phyloP scores from a whole-genome alignment of 148 eudicot species.

The Dianthus caryophyllus region DNA sequence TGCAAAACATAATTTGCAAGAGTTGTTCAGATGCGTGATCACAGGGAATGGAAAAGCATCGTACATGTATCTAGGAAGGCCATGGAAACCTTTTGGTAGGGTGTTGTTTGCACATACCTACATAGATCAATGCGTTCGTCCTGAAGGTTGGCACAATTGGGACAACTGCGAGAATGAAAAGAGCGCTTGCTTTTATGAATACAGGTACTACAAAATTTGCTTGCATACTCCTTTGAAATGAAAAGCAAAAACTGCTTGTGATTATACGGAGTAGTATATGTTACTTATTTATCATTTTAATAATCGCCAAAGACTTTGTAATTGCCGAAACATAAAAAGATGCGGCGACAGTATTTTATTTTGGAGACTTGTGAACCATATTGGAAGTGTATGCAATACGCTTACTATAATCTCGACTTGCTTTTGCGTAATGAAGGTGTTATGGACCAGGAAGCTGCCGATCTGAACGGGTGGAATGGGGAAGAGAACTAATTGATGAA shows the following conservation, averaged over 20 bases:
- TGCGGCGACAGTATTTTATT: no score
- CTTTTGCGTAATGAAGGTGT: slow-evolving; percentile 21
- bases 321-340: no score
- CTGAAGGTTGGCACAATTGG: slow-evolving; percentile 93
- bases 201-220: slow-evolving; percentile 50
- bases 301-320: no score
- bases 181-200: slow-evolving; percentile 95
- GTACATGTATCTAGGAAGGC: slow-evolving; percentile 81
- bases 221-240: no score
- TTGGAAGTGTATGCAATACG: not conserved
- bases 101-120: slow-evolving; percentile 84
- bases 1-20: not conserved
- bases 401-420: not conserved
- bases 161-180: slow-evolving; percentile 89
- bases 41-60: slow-evolving; percentile 75
- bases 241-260: not conserved
- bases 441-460: slow-evolving; percentile 65
- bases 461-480: slow-evolving; percentile 64
- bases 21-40: slow-evolving; percentile 69
- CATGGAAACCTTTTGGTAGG: slow-evolving; percentile 97
- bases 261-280: no score
- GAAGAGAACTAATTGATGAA: slow-evolving; percentile 69
- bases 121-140: slow-evolving; percentile 78
- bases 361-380: no score
- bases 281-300: no score